Base-by-base conservation (phyloP, 1,284 basidiomycete species). In the Irpex sp. region DNA sequence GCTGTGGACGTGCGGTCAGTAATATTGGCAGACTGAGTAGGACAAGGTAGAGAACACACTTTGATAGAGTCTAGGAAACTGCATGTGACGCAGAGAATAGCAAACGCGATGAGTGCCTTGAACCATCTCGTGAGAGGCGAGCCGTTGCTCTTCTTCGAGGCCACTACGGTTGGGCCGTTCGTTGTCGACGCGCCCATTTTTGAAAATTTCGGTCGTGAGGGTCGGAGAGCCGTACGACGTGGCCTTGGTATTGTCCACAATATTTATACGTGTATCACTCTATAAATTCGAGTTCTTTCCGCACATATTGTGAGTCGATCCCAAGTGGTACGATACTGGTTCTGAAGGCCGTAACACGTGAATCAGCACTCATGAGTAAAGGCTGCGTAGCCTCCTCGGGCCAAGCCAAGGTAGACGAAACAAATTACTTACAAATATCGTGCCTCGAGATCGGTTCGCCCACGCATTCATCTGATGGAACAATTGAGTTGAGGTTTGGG, bases 41-140 rank as follows among this genome's bases (percentile, higher is more conserved):
- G 21, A 9, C 8, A 13, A 9, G 19, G n/a, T n/a, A n/a, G n/a
- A 15, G 43, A 1, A 65, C 74, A 26, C 57, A 80, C 79, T 72
- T 78, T 77, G 66, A 80, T 78, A 17, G 70, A 70, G 66, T 81
- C 80, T 11, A 81, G 70, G 65, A 72, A 77, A 35, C 69, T 71
- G 65, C 78, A 87, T 1, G 75, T 70, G 4, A 76, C 76, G 55
- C 82, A 71, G 7, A 87, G 61, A 4, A 81, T 47, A 5, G 74
- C 65, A 6, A 85, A 63, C 9, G 68, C 62, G 15, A 69, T 72
- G 7, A 80, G 67, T 19, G 84, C 79, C 33, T 74, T 70, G 2
- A 73, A 68, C 88, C 87, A 89, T 70, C 77, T 85, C 58, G 63
- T 72, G 35, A 71, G 26, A 4, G 21, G 43, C 31, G 39, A 57